Conservation (phyloP, 2,329 filamentous ascomycete genomes). For the Elsinoe arachidis region DNA sequence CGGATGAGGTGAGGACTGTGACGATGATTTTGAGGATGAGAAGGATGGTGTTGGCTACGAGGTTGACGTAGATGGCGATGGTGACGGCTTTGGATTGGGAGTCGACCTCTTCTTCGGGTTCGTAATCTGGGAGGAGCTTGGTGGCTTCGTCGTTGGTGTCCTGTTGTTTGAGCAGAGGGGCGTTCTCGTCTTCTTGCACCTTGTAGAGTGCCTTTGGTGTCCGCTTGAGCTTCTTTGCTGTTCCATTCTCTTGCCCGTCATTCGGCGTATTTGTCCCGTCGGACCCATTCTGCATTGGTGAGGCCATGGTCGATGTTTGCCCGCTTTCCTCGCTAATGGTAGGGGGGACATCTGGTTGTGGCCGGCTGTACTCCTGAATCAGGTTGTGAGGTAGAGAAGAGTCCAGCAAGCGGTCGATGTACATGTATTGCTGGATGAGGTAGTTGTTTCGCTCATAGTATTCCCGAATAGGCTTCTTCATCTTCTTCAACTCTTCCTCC, state of each 20-base stretch:
- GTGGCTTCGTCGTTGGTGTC: slow-evolving; percentile 36
- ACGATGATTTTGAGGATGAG: slow-evolving; percentile 70
- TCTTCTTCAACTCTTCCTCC: slow-evolving; percentile 60
- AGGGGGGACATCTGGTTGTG: slow-evolving; percentile 49
- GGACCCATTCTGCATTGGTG: slow-evolving; percentile 16
- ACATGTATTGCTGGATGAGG: slow-evolving; percentile 83
- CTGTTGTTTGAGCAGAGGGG: slow-evolving; percentile 50
- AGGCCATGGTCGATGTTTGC: slow-evolving; percentile 24
- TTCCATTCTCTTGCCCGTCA: slow-evolving; percentile 16
- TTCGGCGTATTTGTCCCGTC: neutral
- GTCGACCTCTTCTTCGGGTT: slow-evolving; percentile 61
- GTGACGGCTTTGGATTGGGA: slow-evolving; percentile 68
- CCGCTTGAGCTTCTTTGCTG: slow-evolving; percentile 52
- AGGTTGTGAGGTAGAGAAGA: slow-evolving; percentile 87
- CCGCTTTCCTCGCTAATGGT: slow-evolving; percentile 66
- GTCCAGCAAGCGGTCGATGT: slow-evolving; percentile 83
- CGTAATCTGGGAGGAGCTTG: slow-evolving; percentile 56
- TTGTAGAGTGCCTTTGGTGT: slow-evolving; percentile 84
- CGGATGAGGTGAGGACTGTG: slow-evolving; percentile 66
- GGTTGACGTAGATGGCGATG: slow-evolving; percentile 81
- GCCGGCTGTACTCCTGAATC: slow-evolving; percentile 75
- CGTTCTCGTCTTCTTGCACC: slow-evolving; percentile 46
- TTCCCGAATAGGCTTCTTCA: slow-evolving; percentile 66
- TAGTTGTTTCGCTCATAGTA: slow-evolving; percentile 89
- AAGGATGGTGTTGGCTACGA: slow-evolving; percentile 66